Evolutionary conservation across 345 rosid genomes (phyloP).

Genomic region (Aquilaria sinensis): DNA sequence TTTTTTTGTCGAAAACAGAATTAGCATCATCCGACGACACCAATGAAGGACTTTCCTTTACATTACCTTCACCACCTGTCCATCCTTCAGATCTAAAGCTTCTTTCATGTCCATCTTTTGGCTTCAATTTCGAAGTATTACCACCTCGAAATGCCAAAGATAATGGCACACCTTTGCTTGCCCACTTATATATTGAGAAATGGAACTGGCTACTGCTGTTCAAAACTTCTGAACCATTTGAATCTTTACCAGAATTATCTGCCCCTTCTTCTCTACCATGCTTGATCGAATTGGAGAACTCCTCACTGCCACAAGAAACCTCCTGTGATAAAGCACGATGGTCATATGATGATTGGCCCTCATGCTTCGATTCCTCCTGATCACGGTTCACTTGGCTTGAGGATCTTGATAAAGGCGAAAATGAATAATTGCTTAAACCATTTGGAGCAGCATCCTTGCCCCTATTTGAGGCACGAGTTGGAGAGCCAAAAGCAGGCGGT

Average conservation of each 20-base stretch:
- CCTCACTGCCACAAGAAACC: conserved; percentile 18
- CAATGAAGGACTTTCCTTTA: conserved; percentile 1
- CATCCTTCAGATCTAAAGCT: conserved; percentile 23
- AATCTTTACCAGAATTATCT: conserved; percentile 20
- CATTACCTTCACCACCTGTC: conserved; percentile 18
- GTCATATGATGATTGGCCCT: conserved; percentile 9
- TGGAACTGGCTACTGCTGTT: conserved; percentile 42
- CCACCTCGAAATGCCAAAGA: conserved; percentile 35
- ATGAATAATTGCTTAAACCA: conserved; percentile 19
- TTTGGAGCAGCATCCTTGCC: conserved; percentile 32
- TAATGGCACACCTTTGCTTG: conserved; percentile 59
- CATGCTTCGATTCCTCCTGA: conserved; percentile 23
- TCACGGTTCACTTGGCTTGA: conserved; percentile 29
- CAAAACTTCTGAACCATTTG: conserved; percentile 20
- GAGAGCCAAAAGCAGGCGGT: conserved; percentile 51
- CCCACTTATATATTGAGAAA: conserved; percentile 96
- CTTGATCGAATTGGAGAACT: conserved; percentile 17
- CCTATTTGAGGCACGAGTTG: conserved; percentile 24
- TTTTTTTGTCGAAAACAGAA: conserved; percentile 1
- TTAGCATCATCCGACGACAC: conserved; percentile 14
- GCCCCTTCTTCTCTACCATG: conserved; percentile 22
- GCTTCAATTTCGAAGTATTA: conserved; percentile 31
- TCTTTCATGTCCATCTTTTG: conserved; percentile 32
- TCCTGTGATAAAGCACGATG: conserved; percentile 30
- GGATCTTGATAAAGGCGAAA: conserved; percentile 42